A percentile compares a stretch with the other conserved stretches of the same genome.
These are phyloP conservation scores for Debaryomyces hansenii DNA, from an alignment of 805 yeast genomes.

Conservation along the genomic window DNA sequence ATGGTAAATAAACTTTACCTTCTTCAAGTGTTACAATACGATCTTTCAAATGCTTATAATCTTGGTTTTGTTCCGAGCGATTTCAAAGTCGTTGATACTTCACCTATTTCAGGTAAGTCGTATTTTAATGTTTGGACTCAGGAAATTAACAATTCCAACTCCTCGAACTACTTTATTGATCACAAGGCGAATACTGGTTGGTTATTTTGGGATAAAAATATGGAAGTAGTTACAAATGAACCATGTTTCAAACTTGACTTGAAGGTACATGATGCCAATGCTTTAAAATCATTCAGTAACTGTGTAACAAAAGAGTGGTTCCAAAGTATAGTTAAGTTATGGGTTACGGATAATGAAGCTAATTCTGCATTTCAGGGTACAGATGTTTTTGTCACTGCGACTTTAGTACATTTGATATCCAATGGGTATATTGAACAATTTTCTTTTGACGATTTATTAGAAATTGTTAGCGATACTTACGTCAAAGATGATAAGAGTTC, in stretches of 20 bases:
- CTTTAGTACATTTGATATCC: conserved; percentile 50
- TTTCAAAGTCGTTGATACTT: conserved; percentile 43
- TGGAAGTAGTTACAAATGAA: conserved; percentile 46
- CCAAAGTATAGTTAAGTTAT: conserved; percentile 44
- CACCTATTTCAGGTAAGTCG: conserved; percentile 28
- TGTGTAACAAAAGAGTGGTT: conserved; percentile 60
- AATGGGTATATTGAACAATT: conserved; percentile 44
- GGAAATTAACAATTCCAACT: conserved; percentile 50
- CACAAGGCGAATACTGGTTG: conserved; percentile 61
- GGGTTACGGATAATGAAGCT: conserved; percentile 68
- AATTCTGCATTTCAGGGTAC: conserved; percentile 65
- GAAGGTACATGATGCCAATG: conserved; percentile 39
- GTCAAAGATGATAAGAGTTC: conserved; percentile 68
- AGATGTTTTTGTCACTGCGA: conserved; percentile 57
- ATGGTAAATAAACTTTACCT: conserved; percentile 46
- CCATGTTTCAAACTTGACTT: conserved; percentile 28
- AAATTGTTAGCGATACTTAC: conserved; percentile 50
- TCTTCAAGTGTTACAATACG: conserved; percentile 49
- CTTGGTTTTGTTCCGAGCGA: conserved; percentile 33
- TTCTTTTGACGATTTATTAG: conserved; percentile 52
- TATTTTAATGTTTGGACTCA: conserved; percentile 43
- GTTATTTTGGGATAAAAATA: conserved; percentile 68
- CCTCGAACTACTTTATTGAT: conserved; percentile 59
- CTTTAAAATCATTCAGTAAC: conserved; percentile 45
- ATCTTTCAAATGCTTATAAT: conserved; percentile 44